Conservation (phyloP, 192 early-diverging fungal species). For the Dispira parvispora region DNA sequence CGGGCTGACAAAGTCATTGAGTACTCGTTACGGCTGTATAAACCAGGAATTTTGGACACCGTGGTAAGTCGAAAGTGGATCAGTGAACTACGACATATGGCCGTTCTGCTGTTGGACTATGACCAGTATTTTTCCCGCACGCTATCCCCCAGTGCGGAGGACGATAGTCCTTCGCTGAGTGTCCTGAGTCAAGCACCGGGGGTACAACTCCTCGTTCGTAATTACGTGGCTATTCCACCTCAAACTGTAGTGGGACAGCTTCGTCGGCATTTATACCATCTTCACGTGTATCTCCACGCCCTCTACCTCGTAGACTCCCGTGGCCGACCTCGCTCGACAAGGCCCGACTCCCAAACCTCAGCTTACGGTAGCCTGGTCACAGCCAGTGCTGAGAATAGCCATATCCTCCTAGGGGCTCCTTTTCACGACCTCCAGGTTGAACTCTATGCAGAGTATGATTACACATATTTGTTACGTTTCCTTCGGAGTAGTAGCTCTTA, state of each 20-base stretch:
- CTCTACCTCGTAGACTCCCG: conserved; percentile 48
- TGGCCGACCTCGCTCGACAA: not conserved
- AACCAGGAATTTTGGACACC: conserved; percentile 55
- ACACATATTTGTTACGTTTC: conserved; percentile 61
- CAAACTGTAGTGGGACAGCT: conserved; percentile 57
- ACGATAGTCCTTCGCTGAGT: conserved; percentile 16
- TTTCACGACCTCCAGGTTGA: conserved; percentile 68
- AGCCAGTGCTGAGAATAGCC: conserved; percentile 10
- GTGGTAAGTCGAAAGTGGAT: conserved; percentile 69
- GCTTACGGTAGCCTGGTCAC: too few species aligned
- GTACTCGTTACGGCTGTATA: conserved; percentile 56
- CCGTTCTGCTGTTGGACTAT: conserved; percentile 67
- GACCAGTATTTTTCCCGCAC: conserved; percentile 36
- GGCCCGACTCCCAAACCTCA: not conserved
- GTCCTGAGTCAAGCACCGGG: conserved; percentile 34
- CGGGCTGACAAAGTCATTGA: conserved; percentile 63
- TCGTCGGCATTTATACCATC: conserved; percentile 28
- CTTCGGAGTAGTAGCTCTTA: conserved; percentile 61
- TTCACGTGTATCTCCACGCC: conserved; percentile 87
- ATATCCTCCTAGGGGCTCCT: conserved; percentile 40
- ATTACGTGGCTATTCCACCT: conserved; percentile 65
- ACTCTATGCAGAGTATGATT: conserved; percentile 84
- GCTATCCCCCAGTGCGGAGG: conserved; percentile 14
- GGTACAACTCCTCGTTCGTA: conserved; percentile 64
- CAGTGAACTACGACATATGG: conserved; percentile 58